Evolutionary conservation across 1,284 basidiomycete species (phyloP), one percentile per base, ranked within the genome.

Genomic region (Sphaerobolus stellatus): DNA sequence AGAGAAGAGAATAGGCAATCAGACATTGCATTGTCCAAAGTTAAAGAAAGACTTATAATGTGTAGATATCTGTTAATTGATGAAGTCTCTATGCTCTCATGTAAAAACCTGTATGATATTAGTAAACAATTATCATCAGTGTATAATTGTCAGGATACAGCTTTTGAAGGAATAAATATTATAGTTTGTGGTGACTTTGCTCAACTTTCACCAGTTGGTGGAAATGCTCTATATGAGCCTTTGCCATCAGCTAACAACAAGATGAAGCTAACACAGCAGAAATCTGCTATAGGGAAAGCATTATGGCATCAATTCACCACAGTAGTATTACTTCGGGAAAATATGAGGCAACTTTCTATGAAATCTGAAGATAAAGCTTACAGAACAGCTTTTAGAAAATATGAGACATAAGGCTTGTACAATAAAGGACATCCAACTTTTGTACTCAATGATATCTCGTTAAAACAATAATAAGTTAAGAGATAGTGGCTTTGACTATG

Each of bases 181-280:
- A 73, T 76, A 1, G 71, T 74, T 57, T 67, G 71, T 0, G 72
- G 75, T 0, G 74, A 76, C 50, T 72, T 76, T 57, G 64, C 66
- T 0, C 75, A 76, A 47, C 56, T 75, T 0, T 66, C 69, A 2
- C 72, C 72, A 16, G 66, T 72, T 0, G 59, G 53, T 13, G 9
- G 9, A 6, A 22, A 22, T 5, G 6, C 9, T 18, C n/a, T 59
- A 16, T 33, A 46, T 20, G 33, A 52, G 28, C 54, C 48, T 41
- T 20, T 28, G 16, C 25, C 34, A 16, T 48, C 47, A 28, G 7
- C 29, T n/a, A n/a, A n/a, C n/a, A n/a, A n/a, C n/a, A n/a, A n/a
- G n/a, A n/a, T n/a, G n/a, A n/a, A n/a, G n/a, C n/a, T n/a, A n/a
- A n/a, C n/a, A 11, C 46, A 61, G 27, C 68, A 74, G 62, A 56